Percentiles rank a stretch among this genome's conserved stretches.
Evolutionary conservation across 345 rosid genomes (phyloP).

Genomic region (Lepidium didymum): DNA sequence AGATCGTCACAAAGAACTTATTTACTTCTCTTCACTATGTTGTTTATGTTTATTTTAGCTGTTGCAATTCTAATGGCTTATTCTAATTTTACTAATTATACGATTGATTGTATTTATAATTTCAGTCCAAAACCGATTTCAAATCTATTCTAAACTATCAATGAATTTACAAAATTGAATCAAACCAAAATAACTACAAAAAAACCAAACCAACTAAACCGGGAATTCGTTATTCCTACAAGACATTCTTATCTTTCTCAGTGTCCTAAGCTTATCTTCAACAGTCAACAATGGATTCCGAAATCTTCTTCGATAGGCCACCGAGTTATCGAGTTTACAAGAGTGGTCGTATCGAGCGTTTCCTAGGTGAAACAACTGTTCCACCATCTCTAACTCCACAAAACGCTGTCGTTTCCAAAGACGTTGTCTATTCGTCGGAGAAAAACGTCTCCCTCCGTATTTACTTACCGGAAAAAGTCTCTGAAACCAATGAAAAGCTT

Average conservation of each 20-base stretch:
- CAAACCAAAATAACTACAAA: not conserved
- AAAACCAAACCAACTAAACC: not conserved
- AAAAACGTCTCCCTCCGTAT: slow-evolving; percentile 25
- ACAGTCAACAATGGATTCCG: slow-evolving; percentile 8
- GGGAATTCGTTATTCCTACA: not conserved
- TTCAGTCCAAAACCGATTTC: too few species aligned
- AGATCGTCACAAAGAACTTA: slow-evolving; percentile 60
- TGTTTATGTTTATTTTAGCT: slow-evolving; percentile 55
- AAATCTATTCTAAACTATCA: too few species aligned
- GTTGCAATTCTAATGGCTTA: slow-evolving; percentile 68
- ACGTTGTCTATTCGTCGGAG: slow-evolving; percentile 23
- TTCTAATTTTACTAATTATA: too few species aligned
- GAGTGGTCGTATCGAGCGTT: slow-evolving; percentile 52
- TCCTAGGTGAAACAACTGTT: slow-evolving; percentile 19
- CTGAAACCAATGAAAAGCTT: slow-evolving; percentile 17
- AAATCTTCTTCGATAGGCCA: slow-evolving; percentile 3
- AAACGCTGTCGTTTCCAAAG: slow-evolving; percentile 35
- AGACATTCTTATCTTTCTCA: not conserved
- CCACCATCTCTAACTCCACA: slow-evolving; percentile 30
- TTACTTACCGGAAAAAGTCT: slow-evolving; percentile 23
- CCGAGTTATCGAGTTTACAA: slow-evolving; percentile 2
- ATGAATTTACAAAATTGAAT: not conserved
- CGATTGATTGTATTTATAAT: too few species aligned
- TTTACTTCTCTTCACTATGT: slow-evolving; percentile 45
- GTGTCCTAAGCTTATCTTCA: not conserved